Base-by-base conservation (phyloP, 2,329 filamentous ascomycete genomes). In the Parascedosporium putredinis region DNA sequence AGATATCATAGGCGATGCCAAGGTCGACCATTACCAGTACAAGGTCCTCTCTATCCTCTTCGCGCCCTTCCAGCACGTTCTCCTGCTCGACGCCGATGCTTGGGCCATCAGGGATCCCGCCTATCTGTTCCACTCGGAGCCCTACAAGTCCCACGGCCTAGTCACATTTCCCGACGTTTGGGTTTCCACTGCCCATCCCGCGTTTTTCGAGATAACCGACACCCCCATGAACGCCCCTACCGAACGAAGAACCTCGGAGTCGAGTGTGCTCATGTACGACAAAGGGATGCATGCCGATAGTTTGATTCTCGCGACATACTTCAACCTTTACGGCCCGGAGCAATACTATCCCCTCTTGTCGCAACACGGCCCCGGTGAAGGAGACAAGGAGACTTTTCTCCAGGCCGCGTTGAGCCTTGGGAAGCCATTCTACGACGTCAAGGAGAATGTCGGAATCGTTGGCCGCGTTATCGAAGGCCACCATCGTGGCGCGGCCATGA, bases 101-200 rank as follows among this genome's bases (percentile, higher is more conserved):
- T 77, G 79, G 56, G 75, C 76, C 4, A 51, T 66, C 27, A 53
- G 55, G 50, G 61, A 60, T 46, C 63, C 64, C 0, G 61, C 66
- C 10, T 52, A 60, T 3, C 60, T 81, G 12, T 74, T 81, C 54
- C 61, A 68, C n/a, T 62, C 66, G 2, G 69, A 75, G 33, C 74
- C 75, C 1, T 81, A 74, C 59, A 65, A 55, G 5, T 70, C 71
- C 2, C 68, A 67, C 1, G 78, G 78, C 12, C 62, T 80, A 48
- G 66, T 81, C 14, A 69, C 72, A 14, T 81, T 75, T 75, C 76
- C 77, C 14, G 78, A 81, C 57, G 76, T 70, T 56, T 76, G 70
- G 69, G 62, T 64, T 23, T 60, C 66, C 4, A 69, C 67, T 0
- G 60, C 63, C 3, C 71, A 69, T 1, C 64, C 66, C 0, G 57